These are phyloP conservation scores for Ceratocystis colombiana DNA, from an alignment of 2,329 filamentous ascomycete genomes.

Conservation along the genomic window DNA sequence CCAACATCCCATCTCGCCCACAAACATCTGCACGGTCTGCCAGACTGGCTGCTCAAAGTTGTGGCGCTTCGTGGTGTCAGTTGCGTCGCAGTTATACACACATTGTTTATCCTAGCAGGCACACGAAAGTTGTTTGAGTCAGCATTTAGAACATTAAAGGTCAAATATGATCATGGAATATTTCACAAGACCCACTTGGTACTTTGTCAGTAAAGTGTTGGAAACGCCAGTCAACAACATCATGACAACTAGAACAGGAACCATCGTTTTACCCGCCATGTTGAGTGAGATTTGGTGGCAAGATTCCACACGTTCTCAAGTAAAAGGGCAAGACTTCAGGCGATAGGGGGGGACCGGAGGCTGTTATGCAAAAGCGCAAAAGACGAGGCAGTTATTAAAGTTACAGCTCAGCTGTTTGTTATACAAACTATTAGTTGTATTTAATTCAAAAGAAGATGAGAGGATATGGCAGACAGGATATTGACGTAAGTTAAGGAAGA, in stretches of 20 bases:
- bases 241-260: slow-evolving; percentile 84
- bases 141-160: background rate
- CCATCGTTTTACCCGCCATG: slow-evolving; percentile 62
- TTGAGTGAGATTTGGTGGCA: slow-evolving; percentile 22
- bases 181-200: slow-evolving; percentile 53
- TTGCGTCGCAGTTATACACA: slow-evolving; percentile 72
- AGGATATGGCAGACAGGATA: no score
- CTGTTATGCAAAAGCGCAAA: background rate
- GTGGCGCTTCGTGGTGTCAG: slow-evolving; percentile 53
- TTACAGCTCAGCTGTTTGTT: no score
- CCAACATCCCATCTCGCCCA: slow-evolving; percentile 95
- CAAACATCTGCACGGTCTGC: slow-evolving; percentile 96
- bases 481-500: no score
- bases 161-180: background rate
- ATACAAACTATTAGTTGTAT: no score
- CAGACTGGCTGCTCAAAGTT: slow-evolving; percentile 92
- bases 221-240: slow-evolving; percentile 94
- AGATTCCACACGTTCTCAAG: background rate
- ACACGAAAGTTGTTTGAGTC: background rate
- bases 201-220: slow-evolving; percentile 95
- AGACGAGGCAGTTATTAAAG: background rate
- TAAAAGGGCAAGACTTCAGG: background rate
- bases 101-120: slow-evolving; percentile 82
- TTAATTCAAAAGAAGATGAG: no score
- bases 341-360: background rate